Evolutionary conservation across 164 flowering plant species (phyloP), one percentile per base, ranked within the genome.

Genomic region (Annona squamosa): DNA sequence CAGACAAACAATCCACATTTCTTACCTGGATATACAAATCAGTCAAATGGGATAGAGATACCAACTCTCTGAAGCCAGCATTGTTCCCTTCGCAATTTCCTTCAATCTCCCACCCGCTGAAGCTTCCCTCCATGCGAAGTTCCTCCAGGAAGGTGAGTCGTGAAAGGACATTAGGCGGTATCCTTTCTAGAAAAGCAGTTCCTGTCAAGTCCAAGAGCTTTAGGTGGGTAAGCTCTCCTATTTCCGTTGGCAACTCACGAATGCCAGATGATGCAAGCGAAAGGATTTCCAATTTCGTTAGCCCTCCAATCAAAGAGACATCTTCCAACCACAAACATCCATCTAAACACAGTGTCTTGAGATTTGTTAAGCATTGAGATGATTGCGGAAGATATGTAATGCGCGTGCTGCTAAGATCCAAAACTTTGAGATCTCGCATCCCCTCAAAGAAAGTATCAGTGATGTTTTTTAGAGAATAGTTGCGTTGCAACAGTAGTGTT

Each of bases 111-210:
- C 78, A 71, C 9, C 37, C 67, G 1, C 13, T 4, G 42, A 71
- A 71, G 67, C 71, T 67, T 56, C 37, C 44, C 16, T 10, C 57
- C 48, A 65, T 61, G 46, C 45, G 12, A 9, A 75, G 48, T 65
- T 70, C 73, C 37, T 76, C 74, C 13, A 76, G 16, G 19, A 12
- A 64, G 9, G 66, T 4, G 5, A 76, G 57, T 42, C 18, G 45
- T 26, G 71, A 59, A 44, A 72, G 45, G 2, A 71, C 47, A n/a
- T 71, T 67, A 2, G 67, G 62, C 37, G 71, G 19, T 46, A 76
- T 17, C 46, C 56, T 68, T 46, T 68, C n/a, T 3, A 68, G 70
- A 68, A 17, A 12, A 5, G 48, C 45, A 68, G 70, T 46, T n/a
- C 56, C 26, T 46, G 26, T 46, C 10, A 68, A 68, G n/a, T 68